These are phyloP conservation scores for Solanum dulcamara DNA, from an alignment of 257 asterid species.

Conservation along the genomic window DNA sequence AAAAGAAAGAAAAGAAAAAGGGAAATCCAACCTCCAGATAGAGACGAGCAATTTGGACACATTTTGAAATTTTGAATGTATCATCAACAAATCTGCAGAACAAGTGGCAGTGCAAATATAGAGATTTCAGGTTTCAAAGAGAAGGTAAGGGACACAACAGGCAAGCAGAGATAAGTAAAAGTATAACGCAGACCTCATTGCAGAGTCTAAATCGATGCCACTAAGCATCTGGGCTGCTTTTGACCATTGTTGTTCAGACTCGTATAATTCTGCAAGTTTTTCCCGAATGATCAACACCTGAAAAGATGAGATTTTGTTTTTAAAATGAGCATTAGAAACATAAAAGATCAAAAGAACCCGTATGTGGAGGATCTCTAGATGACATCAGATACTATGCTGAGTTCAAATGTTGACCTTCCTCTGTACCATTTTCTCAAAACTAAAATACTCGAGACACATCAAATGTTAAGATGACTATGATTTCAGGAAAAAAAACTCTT, in stretches of 20 bases:
- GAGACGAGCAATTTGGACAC: constrained; percentile 94
- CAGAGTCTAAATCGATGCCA: constrained; percentile 98
- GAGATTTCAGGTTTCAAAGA: neutral
- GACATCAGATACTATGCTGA: neutral
- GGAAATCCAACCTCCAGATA: constrained; percentile 71
- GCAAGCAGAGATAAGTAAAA: neutral
- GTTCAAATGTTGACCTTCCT: neutral
- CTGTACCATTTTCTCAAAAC: neutral
- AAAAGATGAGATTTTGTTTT: neutral
- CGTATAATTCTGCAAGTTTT: constrained; percentile 86
- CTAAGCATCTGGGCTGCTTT: constrained; percentile 99
- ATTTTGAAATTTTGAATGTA: constrained; percentile 72
- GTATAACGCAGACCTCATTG: constrained; percentile 60
- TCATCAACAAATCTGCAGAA: constrained; percentile 82
- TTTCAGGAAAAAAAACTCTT: neutral
- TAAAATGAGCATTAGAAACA: neutral
- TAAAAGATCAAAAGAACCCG: neutral
- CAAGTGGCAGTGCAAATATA: neutral
- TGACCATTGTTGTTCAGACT: constrained; percentile 93
- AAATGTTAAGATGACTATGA: neutral
- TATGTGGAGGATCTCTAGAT: neutral
- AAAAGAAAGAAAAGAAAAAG: neutral
- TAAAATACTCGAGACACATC: neutral
- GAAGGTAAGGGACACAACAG: neutral
- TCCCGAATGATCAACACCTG: constrained; percentile 92